Evolutionary conservation across 2,329 filamentous ascomycete genomes (phyloP), one percentile per base, ranked within the genome.

Genomic region (Penicillium sp.): DNA sequence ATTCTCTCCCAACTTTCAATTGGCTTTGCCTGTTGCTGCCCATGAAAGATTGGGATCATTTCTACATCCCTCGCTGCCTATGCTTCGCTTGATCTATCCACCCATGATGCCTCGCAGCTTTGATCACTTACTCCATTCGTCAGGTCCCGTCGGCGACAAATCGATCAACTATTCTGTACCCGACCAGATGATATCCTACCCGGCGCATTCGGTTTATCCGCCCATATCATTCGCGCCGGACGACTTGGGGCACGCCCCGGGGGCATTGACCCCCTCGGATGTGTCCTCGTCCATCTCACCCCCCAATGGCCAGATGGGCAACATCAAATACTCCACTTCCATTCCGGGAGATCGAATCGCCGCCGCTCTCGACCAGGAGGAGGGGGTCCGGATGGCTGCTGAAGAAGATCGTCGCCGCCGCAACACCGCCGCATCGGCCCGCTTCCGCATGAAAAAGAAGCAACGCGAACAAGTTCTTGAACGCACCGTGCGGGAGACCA

Each of bases 401-500:
- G 89, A 95, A 68, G 89, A 95, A 70, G 89, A 95, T 67, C 94
- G 94, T 74, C 85, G 89, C 43, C 83, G 88, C 50, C 83, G 89
- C 55, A 95, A 95, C 73, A 94, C 90, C 2, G 89, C 89, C 29
- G 89, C 89, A 47, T 90, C 85, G 56, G 89, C 89, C 13, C 85
- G 89, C 43, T 95, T 95, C 78, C 85, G 89, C 50, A 83, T 93
- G 66, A 95, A 95, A 82, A 95, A 95, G 84, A 95, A 95, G 81
- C 88, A 93, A 73, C 85, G 89, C 43, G 89, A 95, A 74, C 86
- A 90, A 69, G 85, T 87, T 7, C 81, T 94, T 45, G 88, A 91
- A 69, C 83, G 82, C 62, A 85, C 82, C 3, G 84, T 88, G 60
- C 89, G 90, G 69, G 89, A 94, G 58, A 87, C 91, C 72, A 81